Evolutionary conservation across 257 asterid genomes (phyloP), one percentile per base, ranked within the genome.

Genomic region (Primulina tabacum): DNA sequence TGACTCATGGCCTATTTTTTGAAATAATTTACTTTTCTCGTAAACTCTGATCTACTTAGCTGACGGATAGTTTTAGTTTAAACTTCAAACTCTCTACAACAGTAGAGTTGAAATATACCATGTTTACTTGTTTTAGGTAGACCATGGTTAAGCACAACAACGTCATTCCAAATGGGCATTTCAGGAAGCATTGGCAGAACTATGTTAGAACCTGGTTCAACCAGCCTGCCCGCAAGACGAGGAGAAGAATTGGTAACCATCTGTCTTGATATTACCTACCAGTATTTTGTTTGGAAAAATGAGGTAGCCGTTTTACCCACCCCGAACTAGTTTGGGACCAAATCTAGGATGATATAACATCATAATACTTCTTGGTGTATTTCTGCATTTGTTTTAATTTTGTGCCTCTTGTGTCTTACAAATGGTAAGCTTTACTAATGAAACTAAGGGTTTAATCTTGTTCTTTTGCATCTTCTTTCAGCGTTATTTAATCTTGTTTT

Each of bases 111-210:
- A 40, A 30, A 33, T 18, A 58, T 30, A 16, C 26, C 1, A 58
- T 71, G 6, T 43, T 58, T 60, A 5, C 32, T 69, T 21, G 12
- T 29, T 75, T 21, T 40, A 83, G 93, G 78, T 89, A 71, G 83
- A 68, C 75, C 73, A 85, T 85, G 92, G 83, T 77, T 34, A 89
- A 89, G 89, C 96, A 89, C 78, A 89, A 89, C 83, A 89, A 89
- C 62, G 93, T 89, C 40, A 75, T 89, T 21, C 96, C 96, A n/a
- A 86, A 72, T 47, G 88, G 89, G 20, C 96, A 89, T 77, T 89
- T 89, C 81, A 83, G 87, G 80, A 89, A 89, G 77, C 93, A 89
- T 71, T 89, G 96, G 96, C 96, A 89, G 62, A 82, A 85, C 80
- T 83, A 89, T 83, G 89, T 89, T 37, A 89, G 73, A 75, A 86